Base-by-base conservation (phyloP, 2,329 filamentous ascomycete species). In the Nothopassalora personata region DNA sequence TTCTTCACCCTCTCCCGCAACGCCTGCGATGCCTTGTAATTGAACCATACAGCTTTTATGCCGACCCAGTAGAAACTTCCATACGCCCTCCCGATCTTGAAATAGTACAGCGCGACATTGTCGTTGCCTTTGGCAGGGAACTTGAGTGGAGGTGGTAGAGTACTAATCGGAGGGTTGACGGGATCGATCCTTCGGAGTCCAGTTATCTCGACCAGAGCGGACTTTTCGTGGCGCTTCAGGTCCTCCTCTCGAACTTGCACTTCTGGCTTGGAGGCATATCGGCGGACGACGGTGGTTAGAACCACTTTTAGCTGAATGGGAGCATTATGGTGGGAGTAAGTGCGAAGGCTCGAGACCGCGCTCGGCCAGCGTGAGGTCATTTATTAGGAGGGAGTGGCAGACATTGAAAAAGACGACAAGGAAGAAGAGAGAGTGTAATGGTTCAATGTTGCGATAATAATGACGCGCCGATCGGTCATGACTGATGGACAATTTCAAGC, bases 51-150 rank as follows among this genome's bases (percentile, higher is more conserved):
- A 67, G 88, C 85, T 70, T 86, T 86, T 33, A 96, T 75, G 18
- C 92, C 93, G 1, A 84, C 81, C 76, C 94, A 96, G 84, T 97
- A 97, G 82, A 97, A 97, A 36, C 75, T 75, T 9, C 88, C 67
- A 74, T 96, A 96, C 54, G 88, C 85, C 72, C 88, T 88, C 62
- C 90, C 93, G 30, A 86, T 76, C 47, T 75, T 72, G 68, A 83
- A 83, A 62, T 84, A 78, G 76, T 89, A 83, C 18, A 74, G 73
- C 57, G 83, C 71, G 19, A 76, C 70, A 30, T 76, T 75, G 31
- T 81, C 68, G 19, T 79, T 70, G 18, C 78, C 72, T 55, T 84
- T 81, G 5, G 73, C 71, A 6, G 90, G 90, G 2, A 90, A 77
- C 47, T 79, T 72, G 62, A 96, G 80, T 0, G 83, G 80, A 0